Conservation (phyloP, 163 green algal species). For the Scenedesmus sp. region DNA sequence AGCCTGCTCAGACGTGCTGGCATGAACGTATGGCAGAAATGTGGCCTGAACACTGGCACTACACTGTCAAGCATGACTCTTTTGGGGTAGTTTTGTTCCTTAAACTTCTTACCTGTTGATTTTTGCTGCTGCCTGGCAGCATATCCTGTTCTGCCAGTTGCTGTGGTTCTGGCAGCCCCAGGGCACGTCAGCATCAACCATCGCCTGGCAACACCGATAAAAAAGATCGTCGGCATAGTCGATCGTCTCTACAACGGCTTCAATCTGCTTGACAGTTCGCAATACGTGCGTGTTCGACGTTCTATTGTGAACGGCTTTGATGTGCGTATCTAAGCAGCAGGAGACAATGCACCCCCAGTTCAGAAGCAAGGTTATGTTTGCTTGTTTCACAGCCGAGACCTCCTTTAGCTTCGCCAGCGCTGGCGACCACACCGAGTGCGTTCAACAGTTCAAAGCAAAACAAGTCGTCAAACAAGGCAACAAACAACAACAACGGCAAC, state of each 20-base stretch:
- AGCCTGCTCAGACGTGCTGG: too few relatives aligned
- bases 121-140: too few relatives aligned
- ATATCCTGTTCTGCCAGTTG: background rate
- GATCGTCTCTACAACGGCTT: background rate
- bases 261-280: too few relatives aligned
- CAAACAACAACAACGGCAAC: constrained; percentile 10
- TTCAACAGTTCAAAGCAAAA: constrained; percentile 11
- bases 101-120: too few relatives aligned
- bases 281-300: background rate
- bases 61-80: too few relatives aligned
- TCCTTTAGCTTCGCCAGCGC: constrained; percentile 16
- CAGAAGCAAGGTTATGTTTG: constrained; percentile 19
- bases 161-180: background rate
- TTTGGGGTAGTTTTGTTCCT: too few relatives aligned
- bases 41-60: too few relatives aligned
- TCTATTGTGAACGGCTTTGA: background rate
- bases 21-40: too few relatives aligned
- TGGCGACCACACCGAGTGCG: background rate
- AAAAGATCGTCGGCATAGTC: background rate
- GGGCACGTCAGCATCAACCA: background rate
- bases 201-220: background rate
- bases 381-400: background rate
- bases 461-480: background rate
- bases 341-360: constrained; percentile 5
- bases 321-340: background rate